These are phyloP conservation scores for Omphalea diandra DNA, from an alignment of 441 rosid species.

Conservation along the genomic window DNA sequence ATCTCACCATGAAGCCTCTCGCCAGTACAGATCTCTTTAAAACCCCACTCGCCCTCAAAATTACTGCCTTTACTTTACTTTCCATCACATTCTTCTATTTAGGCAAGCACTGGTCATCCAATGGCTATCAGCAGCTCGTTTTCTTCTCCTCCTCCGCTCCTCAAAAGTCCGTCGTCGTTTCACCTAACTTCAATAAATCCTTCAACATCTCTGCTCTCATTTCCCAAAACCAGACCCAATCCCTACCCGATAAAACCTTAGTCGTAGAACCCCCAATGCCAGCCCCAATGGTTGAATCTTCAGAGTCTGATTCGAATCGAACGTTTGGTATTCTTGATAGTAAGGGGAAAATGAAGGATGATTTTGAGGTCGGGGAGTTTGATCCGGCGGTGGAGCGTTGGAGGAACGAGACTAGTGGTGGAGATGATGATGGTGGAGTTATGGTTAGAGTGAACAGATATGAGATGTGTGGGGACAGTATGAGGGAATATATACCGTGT, in stretches of 20 bases:
- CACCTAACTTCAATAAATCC: slow-evolving; percentile 53
- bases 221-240: slow-evolving; percentile 27
- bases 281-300: slow-evolving; percentile 8
- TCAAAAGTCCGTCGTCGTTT: slow-evolving; percentile 40
- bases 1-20: slow-evolving; percentile 50
- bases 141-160: slow-evolving; percentile 61
- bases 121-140: slow-evolving; percentile 55
- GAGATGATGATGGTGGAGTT: slow-evolving; percentile 22
- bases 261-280: slow-evolving; percentile 29
- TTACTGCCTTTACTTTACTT: slow-evolving; percentile 51
- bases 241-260: slow-evolving; percentile 27
- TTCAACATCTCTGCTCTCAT: slow-evolving; percentile 50
- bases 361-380: slow-evolving; percentile 82
- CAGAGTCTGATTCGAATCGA: slow-evolving; percentile 28
- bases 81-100: slow-evolving; percentile 74
- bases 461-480: slow-evolving; percentile 48
- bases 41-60: slow-evolving; percentile 43
- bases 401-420: slow-evolving; percentile 46
- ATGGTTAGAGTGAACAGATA: slow-evolving; percentile 40
- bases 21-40: slow-evolving; percentile 46
- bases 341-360: slow-evolving; percentile 78
- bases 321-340: slow-evolving; percentile 74
- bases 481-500: slow-evolving; percentile 88
- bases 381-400: slow-evolving; percentile 59
- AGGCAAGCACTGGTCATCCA: slow-evolving; percentile 79